phyloP scores from a whole-genome alignment of 140 eudicot genomes.

The Stevia rebaudiana region DNA sequence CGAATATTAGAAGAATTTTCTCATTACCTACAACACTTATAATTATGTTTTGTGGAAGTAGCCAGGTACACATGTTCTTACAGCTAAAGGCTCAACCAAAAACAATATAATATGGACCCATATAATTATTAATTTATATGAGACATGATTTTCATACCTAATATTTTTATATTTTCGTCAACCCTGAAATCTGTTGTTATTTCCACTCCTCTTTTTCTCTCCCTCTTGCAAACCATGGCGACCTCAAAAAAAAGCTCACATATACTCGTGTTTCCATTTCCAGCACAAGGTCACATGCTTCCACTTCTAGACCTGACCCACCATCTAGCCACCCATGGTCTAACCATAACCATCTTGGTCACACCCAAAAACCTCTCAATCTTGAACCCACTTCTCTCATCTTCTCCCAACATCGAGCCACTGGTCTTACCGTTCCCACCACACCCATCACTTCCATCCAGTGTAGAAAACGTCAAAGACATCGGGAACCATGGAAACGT shows the following conservation, averaged over 20 bases:
- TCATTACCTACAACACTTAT: too few relatives aligned
- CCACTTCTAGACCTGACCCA: conserved; percentile 42
- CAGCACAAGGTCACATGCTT: conserved; percentile 55
- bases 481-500: conserved; percentile 47
- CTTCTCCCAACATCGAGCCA: conserved; percentile 52
- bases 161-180: too few relatives aligned
- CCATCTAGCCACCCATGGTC: conserved; percentile 30
- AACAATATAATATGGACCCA: too few relatives aligned
- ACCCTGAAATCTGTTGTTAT: too few relatives aligned
- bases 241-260: conserved; percentile 18
- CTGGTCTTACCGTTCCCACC: conserved; percentile 55
- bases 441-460: conserved; percentile 52
- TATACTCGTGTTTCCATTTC: conserved; percentile 39
- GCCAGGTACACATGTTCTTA: too few relatives aligned
- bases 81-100: too few relatives aligned
- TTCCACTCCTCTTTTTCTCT: too few relatives aligned
- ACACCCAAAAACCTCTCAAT: conserved; percentile 77
- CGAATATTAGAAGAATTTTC: too few relatives aligned
- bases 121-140: too few relatives aligned
- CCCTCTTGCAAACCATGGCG: neutral
- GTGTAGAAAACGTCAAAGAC: conserved; percentile 64
- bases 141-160: too few relatives aligned
- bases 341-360: conserved; percentile 57
- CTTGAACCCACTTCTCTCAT: conserved; percentile 47
- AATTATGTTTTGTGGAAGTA: too few relatives aligned